Evolutionary conservation across 306 rosid genomes (phyloP), one percentile per base, ranked within the genome.

Genomic region (Betula pendula): DNA sequence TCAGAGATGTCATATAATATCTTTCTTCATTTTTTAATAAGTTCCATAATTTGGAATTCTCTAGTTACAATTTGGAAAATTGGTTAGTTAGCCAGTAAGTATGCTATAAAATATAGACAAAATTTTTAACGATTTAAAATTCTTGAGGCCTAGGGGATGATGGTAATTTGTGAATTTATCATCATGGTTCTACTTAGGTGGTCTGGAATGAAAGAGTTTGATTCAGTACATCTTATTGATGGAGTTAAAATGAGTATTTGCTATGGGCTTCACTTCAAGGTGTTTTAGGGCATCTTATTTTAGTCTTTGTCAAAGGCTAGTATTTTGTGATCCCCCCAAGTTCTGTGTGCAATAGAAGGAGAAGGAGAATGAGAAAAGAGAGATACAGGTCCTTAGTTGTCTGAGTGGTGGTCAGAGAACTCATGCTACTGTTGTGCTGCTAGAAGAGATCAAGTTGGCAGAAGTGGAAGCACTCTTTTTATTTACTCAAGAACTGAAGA

Each of bases 401-500:
- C 20, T 2, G 42, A 27, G n/a, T 27, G 11, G 40, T 60, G 68
- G 35, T 42, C 8, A 17, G 67, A 60, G 1, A 25, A 11, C 42
- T 60, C 42, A 60, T 17, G 67, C 67, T 59, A 17, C 60, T 75
- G 55, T 60, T 35, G 25, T 17, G 67, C 67, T 59, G 40, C 60
- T 75, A 48, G 71, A 66, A 70, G 59, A 25, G n/a, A 60, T 60
- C 43, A 29, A 59, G 68, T 42, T 31, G 3, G 40, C 60, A 0
- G 43, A 27, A 14, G 35, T 13, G 42, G 40, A 60, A 56, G 63
- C 27, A 22, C 63, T 56, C 63, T 56, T 56, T 9, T 56, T 56
- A 24, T 56, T 9, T 5, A 3, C 68, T 43, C 35, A 22, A 47
- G 74, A 44, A 70, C 40, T 58, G 44, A 22, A 65, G 70, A 33